phyloP scores from a whole-genome alignment of 2,329 filamentous ascomycete genomes.

The Sclerotiophoma versabilis region DNA sequence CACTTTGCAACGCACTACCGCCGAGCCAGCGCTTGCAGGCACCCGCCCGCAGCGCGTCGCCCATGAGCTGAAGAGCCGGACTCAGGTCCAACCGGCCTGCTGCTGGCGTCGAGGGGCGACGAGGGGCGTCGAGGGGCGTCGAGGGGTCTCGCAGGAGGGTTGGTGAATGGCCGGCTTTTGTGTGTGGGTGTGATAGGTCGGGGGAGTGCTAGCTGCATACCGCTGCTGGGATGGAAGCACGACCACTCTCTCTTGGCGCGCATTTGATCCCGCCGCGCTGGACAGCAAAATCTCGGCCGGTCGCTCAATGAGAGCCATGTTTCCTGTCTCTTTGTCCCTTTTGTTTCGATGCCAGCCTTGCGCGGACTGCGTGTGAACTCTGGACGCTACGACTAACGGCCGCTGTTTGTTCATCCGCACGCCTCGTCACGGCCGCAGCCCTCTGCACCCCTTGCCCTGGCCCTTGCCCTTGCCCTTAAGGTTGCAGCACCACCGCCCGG shows the following conservation, averaged over 20 bases:
- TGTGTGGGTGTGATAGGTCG: constrained; percentile 4
- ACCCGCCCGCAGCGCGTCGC: constrained; percentile 10
- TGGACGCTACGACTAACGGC: constrained; percentile 9
- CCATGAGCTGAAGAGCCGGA: constrained; percentile 2
- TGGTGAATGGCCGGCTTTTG: constrained; percentile 4
- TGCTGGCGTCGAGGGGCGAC: constrained; percentile 12
- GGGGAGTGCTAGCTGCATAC: constrained; percentile 11
- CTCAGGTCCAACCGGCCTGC: not conserved
- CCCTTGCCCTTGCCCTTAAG: not conserved
- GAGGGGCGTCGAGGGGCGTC: too few relatives aligned
- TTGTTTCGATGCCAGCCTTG: constrained; percentile 20
- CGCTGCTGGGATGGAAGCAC: constrained; percentile 16
- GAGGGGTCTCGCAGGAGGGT: constrained; percentile 1
- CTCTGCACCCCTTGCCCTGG: not conserved
- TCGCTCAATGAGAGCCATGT: constrained; percentile 17
- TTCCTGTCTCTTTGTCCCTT: constrained; percentile 16
- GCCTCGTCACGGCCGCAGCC: not conserved
- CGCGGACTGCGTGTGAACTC: constrained; percentile 9
- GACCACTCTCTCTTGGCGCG: constrained; percentile 16
- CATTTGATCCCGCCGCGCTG: constrained; percentile 19
- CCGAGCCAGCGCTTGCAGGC: constrained; percentile 9
- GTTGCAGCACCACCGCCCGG: not conserved
- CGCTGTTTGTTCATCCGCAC: constrained; percentile 17
- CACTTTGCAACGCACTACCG: not conserved
- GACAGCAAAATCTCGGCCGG: constrained; percentile 22